phyloP scores from a whole-genome alignment of 1,139 yeast species.

The Lodderomyces theae region DNA sequence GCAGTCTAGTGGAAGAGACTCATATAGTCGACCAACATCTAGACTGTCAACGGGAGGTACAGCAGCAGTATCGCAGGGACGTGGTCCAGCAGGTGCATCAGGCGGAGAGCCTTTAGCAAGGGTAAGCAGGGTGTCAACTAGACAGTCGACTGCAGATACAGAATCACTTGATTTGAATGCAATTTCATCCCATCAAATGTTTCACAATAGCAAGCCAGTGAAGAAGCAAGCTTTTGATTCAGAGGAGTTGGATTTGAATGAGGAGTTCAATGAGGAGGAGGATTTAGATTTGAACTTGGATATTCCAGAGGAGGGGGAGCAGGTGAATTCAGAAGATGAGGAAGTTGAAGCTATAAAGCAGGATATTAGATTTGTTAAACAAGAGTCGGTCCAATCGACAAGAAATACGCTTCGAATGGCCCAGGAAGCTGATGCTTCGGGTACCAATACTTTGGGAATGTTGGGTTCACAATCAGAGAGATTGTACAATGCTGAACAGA shows the following conservation, averaged over 20 bases:
- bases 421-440: slow-evolving; percentile 88
- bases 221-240: slow-evolving; percentile 22
- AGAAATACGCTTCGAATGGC: slow-evolving; percentile 86
- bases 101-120: not conserved
- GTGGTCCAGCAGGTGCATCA: not conserved
- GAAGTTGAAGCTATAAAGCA: slow-evolving; percentile 87
- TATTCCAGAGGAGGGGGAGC: slow-evolving; percentile 46
- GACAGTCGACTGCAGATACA: slow-evolving; percentile 21
- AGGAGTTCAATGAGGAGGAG: slow-evolving; percentile 25
- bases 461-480: slow-evolving; percentile 90
- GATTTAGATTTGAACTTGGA: slow-evolving; percentile 36
- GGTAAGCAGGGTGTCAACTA: slow-evolving; percentile 9
- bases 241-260: slow-evolving; percentile 33
- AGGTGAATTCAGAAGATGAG: slow-evolving; percentile 65
- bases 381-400: slow-evolving; percentile 82
- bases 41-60: not conserved
- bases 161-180: slow-evolving; percentile 44
- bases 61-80: not conserved
- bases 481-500: slow-evolving; percentile 74
- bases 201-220: slow-evolving; percentile 25
- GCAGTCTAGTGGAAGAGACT: not conserved
- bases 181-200: slow-evolving; percentile 37
- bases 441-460: slow-evolving; percentile 86
- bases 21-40: not conserved
- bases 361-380: slow-evolving; percentile 81